Base-by-base conservation (phyloP, 176 grass and related monocot genomes). In the Triticum dicoccoides region DNA sequence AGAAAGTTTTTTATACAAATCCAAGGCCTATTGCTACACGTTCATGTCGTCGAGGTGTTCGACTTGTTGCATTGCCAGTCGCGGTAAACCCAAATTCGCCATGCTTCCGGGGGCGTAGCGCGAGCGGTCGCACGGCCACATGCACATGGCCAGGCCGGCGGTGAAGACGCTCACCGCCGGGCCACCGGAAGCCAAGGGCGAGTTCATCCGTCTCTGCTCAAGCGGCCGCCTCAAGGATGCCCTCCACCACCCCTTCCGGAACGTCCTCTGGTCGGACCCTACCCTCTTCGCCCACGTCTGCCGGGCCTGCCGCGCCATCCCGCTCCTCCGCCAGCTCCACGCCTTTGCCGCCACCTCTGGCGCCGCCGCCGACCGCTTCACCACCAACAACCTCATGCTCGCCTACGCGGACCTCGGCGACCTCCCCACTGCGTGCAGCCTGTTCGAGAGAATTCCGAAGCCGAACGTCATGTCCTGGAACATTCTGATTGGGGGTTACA, bases 401-500 rank as follows among this genome's bases (percentile, higher is more conserved):
- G 81, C 78, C 6, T 92, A 89, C 66, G 84, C 72, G 24, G 91
- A 89, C 71, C 80, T 91, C 0, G 81, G 86, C 1, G 77, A 87
- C 33, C 68, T 92, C 30, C 25, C 21, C 8, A 27, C 61, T 34
- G 91, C 88, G 66, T 66, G 73, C 13, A 2, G 1, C 0, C 65
- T 95, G 88, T 95, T 95, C 83, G 86, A 85, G 4, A 69, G 80
- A 69, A 91, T 92, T 13, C 77, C 83, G 5, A 85, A 10, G 38
- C 69, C 34, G 86, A 92, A 95, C 15, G 80, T 95, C 72, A 92
- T 92, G 91, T 95, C 93, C n/a, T 95, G 84, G 86, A 95, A 91
- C 81, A 95, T 95, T 25, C 78, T 92, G 76, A 69, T 89, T 3
- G 91, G 88, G 3, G 91, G 77, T 0, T 82, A 79, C 61, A 61